Percentiles rank a stretch among this genome's conserved stretches.
phyloP scores from a whole-genome alignment of 1,284 basidiomycete species.

The Leccinum pachyderme region DNA sequence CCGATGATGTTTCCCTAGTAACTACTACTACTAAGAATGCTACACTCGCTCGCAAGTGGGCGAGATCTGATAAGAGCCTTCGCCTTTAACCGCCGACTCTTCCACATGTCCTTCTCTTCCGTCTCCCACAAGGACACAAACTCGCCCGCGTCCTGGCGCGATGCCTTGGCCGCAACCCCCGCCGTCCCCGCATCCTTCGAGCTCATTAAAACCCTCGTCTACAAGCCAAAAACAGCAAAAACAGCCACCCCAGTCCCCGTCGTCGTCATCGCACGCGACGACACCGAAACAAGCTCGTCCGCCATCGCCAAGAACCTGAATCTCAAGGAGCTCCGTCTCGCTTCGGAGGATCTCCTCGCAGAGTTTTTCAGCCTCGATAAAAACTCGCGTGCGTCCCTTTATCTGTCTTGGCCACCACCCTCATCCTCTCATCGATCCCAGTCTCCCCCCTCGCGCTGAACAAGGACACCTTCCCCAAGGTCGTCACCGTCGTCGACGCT shows the following conservation, averaged over 20 bases:
- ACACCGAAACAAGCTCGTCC: slow-evolving; percentile 75
- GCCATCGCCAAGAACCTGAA: slow-evolving; percentile 81
- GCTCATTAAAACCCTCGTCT: slow-evolving; percentile 81
- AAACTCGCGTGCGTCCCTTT: slow-evolving; percentile 68
- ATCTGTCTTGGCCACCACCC: background rate
- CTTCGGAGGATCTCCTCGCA: slow-evolving; percentile 83
- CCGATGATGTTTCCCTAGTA: slow-evolving; percentile 73
- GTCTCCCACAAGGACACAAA: slow-evolving; percentile 54
- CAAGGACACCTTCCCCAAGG: slow-evolving; percentile 68
- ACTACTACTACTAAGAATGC: background rate
- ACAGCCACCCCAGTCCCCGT: slow-evolving; percentile 81
- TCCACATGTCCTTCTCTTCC: slow-evolving; percentile 21
- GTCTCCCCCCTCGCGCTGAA: slow-evolving; percentile 81
- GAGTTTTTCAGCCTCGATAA: slow-evolving; percentile 87
- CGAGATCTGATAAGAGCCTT: slow-evolving; percentile 23
- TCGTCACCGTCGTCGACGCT: slow-evolving; percentile 75
- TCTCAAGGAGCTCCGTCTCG: slow-evolving; percentile 87
- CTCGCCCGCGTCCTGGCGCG: slow-evolving; percentile 69
- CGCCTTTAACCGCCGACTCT: slow-evolving; percentile 9
- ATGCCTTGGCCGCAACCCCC: slow-evolving; percentile 50
- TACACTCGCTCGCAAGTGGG: slow-evolving; percentile 20
- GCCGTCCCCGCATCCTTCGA: slow-evolving; percentile 60
- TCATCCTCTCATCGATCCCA: slow-evolving; percentile 28
- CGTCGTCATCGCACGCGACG: slow-evolving; percentile 82
- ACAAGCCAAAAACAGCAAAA: slow-evolving; percentile 92